Evolutionary conservation across 768 basidiomycete genomes (phyloP), one percentile per base, ranked within the genome.

Genomic region (Lentinula detonsa): DNA sequence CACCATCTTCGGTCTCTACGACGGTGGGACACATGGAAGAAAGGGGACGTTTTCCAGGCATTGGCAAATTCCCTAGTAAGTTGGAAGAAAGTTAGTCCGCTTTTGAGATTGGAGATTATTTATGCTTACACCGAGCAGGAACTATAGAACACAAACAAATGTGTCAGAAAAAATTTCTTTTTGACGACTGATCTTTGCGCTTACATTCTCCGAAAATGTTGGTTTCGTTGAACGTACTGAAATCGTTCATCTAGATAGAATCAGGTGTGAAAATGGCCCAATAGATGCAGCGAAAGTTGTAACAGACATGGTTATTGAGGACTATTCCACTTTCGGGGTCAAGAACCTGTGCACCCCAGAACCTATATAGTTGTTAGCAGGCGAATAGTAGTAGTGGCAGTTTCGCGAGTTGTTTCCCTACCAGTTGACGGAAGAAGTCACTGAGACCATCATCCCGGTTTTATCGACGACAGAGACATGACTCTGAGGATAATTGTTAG

Each of bases 191-290:
- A 89, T 90, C 92, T 5, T 90, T 90, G 15, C 89, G 91, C 15
- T 93, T 88, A 74, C 76, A 85, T 51, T 95, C 74, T 0, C 91
- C 94, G 67, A 93, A 95, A 2, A 78, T 84, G 66, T 97, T 96
- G 5, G 92, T 82, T 16, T 73, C 71, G 2, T 90, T 93, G 1
- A 95, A 95, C 0, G 77, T 87, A 10, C 93, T 90, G 71, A 98
- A 98, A 72, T 98, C 96, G 64, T 94, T 92, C 90, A 93, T 91
- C 83, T 86, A 56, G 8, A 31, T 6, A 42, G 35, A 21, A 28
- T 45, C 16, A 31, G 45, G 11, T 23, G 7, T 6, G 40, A 9
- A 1, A 23, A 8, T 23, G n/a, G 16, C 16, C 0, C n/a, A 28
- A 6, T 43, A n/a, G n/a, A 16, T 15, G 15, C 46, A 45, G 46